Percentiles rank a stretch among this genome's conserved stretches.
Conservation (phyloP, 306 rosid species). For the Pterocarpus santalinus region DNA sequence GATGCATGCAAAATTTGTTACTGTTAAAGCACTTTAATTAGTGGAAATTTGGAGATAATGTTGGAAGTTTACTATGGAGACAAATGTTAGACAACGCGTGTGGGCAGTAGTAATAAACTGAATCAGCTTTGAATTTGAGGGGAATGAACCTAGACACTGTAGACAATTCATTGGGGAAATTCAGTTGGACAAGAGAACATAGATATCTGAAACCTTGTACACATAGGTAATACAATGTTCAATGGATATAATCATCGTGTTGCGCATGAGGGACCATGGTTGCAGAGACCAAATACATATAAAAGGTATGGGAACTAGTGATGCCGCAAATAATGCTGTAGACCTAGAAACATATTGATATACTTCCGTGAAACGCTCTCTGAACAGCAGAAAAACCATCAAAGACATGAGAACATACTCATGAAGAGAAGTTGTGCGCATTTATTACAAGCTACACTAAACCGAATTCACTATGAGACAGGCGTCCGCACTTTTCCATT, state of each 20-base stretch:
- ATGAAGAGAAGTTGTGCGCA: conserved; percentile 43
- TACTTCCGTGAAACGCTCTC: conserved; percentile 36
- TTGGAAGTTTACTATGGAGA: conserved; percentile 36
- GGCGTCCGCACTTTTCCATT: conserved; percentile 37
- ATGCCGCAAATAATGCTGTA: conserved; percentile 47
- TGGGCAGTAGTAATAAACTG: background rate
- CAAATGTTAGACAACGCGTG: conserved; percentile 55
- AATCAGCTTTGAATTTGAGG: conserved; percentile 19
- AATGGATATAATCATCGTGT: conserved; percentile 68
- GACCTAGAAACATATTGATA: conserved; percentile 55
- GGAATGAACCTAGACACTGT: conserved; percentile 55
- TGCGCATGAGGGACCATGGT: conserved; percentile 60
- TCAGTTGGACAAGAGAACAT: conserved; percentile 56
- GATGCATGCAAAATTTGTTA: background rate
- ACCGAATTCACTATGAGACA: conserved; percentile 13
- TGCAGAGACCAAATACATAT: conserved; percentile 30
- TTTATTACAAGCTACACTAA: conserved; percentile 28
- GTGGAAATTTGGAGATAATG: conserved; percentile 25
- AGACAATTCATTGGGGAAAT: conserved; percentile 26
- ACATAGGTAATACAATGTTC: conserved; percentile 53
- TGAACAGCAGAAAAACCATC: conserved; percentile 43
- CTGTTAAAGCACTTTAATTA: background rate
- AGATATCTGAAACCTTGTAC: conserved; percentile 54
- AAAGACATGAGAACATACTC: conserved; percentile 43
- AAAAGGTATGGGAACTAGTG: conserved; percentile 49